Base-by-base conservation (phyloP, 805 yeast species). In the Maudiozyma turicensis region DNA sequence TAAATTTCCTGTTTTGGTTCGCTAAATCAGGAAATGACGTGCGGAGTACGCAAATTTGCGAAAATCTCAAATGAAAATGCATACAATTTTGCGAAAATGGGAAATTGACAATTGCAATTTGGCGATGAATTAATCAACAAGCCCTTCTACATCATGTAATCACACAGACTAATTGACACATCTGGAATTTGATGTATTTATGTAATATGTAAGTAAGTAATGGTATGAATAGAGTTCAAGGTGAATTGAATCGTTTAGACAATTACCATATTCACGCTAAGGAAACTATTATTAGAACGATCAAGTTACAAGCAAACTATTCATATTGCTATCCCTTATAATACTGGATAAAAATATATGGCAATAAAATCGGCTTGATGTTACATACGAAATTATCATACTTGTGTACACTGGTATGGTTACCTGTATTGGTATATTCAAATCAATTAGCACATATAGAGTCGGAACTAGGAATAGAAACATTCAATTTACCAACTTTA, bases 391-490 rank as follows among this genome's bases (percentile, higher is more conserved):
- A 14, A 8, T n/a, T n/a, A 35, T 6, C 26, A 38, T 38, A 20
- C 29, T 38, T 38, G 40, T 38, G 40, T 38, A 8, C 15, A 8
- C 15, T 38, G 13, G 28, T 20, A 20, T 38, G 26, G 40, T 15
- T 38, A 11, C 55, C 60, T 15, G 3, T 28, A 11, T n/a, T 40
- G 14, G 6, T 29, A 4, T 13, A 14, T n/a, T 35, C 44, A 42
- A 15, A 28, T 9, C 61, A 58, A 26, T 46, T 63, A 31, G n/a
- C 48, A 11, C 45, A 52, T 44, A 45, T 63, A 7, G 51, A 60
- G 45, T 20, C 54, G 3, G 13, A 32, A 5, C 40, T 60, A 13
- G 48, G 52, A 26, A 50, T 57, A 20, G 35, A 41, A 26, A 20
- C 10, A 5, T 13, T 45, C 8, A 31, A 13, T 14, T 13, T 39